Evolutionary conservation across 176 grass and related monocot genomes (phyloP).

Genomic region (Carex myosuroides): DNA sequence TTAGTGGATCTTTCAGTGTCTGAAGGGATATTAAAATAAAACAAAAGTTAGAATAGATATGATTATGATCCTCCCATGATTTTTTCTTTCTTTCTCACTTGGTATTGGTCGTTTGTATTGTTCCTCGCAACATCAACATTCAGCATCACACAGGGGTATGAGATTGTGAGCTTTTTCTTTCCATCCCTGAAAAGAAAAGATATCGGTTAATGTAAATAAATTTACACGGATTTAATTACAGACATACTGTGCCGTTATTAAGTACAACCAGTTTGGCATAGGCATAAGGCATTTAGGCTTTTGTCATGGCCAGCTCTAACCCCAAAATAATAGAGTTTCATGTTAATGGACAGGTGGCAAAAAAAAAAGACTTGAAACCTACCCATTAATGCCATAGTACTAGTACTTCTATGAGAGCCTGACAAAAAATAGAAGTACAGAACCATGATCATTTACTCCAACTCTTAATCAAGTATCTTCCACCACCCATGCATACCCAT

Average conservation of each 20-base stretch:
- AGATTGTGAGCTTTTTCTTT: constrained; percentile 76
- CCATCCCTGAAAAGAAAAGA: constrained; percentile 50
- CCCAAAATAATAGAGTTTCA: neutral
- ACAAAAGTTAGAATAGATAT: neutral
- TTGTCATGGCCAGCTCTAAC: neutral
- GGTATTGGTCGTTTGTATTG: constrained; percentile 98
- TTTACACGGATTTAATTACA: neutral
- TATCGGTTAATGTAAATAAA: neutral
- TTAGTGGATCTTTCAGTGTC: constrained; percentile 73
- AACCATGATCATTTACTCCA: neutral
- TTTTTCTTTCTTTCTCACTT: constrained; percentile 45
- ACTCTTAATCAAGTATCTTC: neutral
- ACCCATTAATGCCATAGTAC: neutral
- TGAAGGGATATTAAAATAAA: constrained; percentile 31
- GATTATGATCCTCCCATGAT: neutral
- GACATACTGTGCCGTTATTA: neutral
- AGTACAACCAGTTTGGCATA: neutral
- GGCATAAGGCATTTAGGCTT: neutral
- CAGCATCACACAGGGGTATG: constrained; percentile 95
- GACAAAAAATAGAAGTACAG: neutral
- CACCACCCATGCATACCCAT: neutral
- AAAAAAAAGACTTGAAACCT: neutral
- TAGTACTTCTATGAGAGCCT: too few species aligned
- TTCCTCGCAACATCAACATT: constrained; percentile 92
- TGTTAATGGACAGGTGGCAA: neutral